A percentile compares a stretch with the other conserved stretches of the same genome.
Evolutionary conservation across 2,329 filamentous ascomycete species (phyloP).

Genomic region (Bipolaris gigantea): DNA sequence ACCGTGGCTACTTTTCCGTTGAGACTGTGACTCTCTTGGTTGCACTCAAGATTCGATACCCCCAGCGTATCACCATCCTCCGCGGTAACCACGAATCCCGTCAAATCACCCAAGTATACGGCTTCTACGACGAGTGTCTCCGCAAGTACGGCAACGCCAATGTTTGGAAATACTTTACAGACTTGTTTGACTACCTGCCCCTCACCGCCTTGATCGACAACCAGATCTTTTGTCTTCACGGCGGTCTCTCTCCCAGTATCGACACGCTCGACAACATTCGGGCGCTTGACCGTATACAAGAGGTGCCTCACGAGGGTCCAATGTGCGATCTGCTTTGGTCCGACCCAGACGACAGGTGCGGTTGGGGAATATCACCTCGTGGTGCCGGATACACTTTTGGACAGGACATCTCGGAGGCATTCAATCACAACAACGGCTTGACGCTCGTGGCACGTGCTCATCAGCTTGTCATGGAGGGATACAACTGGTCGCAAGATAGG

Average conservation of each 20-base stretch:
- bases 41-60: slow-evolving; percentile 96
- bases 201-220: slow-evolving; percentile 74
- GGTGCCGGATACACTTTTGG: slow-evolving; percentile 95
- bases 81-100: slow-evolving; percentile 85
- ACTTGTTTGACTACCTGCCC: slow-evolving; percentile 76
- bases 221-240: slow-evolving; percentile 73
- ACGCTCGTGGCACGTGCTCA: slow-evolving; percentile 95
- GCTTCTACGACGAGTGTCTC: slow-evolving; percentile 34
- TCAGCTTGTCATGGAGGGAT: slow-evolving; percentile 99
- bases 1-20: slow-evolving; percentile 97
- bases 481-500: slow-evolving; percentile 98
- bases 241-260: slow-evolving; percentile 72
- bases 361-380: slow-evolving; percentile 93
- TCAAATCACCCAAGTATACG: slow-evolving; percentile 77
- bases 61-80: slow-evolving; percentile 95
- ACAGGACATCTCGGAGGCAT: slow-evolving; percentile 96
- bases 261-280: slow-evolving; percentile 72
- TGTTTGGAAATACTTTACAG: slow-evolving; percentile 78
- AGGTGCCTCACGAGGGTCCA: slow-evolving; percentile 75
- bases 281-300: slow-evolving; percentile 57
- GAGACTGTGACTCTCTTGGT: slow-evolving; percentile 97
- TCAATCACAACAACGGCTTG: slow-evolving; percentile 98
- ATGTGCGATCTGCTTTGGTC: slow-evolving; percentile 79
- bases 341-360: slow-evolving; percentile 93
- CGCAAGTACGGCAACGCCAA: slow-evolving; percentile 63